phyloP scores from a whole-genome alignment of 352 stramenopile species.

The Globisporangium acanthophoron region DNA sequence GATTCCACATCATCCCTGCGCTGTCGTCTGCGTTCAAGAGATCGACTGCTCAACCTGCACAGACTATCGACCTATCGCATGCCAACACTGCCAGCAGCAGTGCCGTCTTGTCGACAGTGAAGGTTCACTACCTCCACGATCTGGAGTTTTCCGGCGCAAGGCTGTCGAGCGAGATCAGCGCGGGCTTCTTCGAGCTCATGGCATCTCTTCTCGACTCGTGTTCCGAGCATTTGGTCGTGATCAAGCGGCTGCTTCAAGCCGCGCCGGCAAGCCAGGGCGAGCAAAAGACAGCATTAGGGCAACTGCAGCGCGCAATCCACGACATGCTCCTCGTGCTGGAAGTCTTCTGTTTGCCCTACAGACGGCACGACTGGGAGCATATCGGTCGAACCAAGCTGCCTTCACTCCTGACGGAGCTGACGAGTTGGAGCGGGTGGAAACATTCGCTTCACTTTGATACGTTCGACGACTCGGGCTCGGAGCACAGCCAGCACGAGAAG shows the following conservation, averaged over 20 bases:
- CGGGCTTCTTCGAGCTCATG: constrained; percentile 68
- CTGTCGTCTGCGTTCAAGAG: constrained; percentile 77
- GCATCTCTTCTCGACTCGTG: constrained; percentile 43
- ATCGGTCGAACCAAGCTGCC: constrained; percentile 58
- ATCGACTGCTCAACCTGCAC: background rate
- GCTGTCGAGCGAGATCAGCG: constrained; percentile 35
- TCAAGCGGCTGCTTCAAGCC: constrained; percentile 29
- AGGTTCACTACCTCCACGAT: constrained; percentile 72
- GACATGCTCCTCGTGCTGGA: constrained; percentile 76
- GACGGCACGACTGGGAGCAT: constrained; percentile 48
- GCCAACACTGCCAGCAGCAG: background rate
- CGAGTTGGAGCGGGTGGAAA: constrained; percentile 75
- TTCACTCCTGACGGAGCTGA: constrained; percentile 60
- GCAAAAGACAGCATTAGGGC: constrained; percentile 14
- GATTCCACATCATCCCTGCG: constrained; percentile 69
- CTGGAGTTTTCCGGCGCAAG: constrained; percentile 61
- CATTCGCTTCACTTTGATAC: constrained; percentile 49
- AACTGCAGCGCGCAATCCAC: constrained; percentile 49
- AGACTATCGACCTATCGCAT: background rate
- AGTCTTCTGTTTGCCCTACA: constrained; percentile 73
- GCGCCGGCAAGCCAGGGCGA: constrained; percentile 6
- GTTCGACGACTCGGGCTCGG: constrained; percentile 26
- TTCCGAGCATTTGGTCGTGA: constrained; percentile 26
- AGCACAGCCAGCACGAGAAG: constrained; percentile 25
- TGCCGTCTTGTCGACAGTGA: constrained; percentile 22